Percentiles rank a stretch among this genome's conserved stretches.
These are phyloP conservation scores for Magnolia kwangsiensis DNA, from an alignment of 164 flowering plant genomes.

Conservation along the genomic window DNA sequence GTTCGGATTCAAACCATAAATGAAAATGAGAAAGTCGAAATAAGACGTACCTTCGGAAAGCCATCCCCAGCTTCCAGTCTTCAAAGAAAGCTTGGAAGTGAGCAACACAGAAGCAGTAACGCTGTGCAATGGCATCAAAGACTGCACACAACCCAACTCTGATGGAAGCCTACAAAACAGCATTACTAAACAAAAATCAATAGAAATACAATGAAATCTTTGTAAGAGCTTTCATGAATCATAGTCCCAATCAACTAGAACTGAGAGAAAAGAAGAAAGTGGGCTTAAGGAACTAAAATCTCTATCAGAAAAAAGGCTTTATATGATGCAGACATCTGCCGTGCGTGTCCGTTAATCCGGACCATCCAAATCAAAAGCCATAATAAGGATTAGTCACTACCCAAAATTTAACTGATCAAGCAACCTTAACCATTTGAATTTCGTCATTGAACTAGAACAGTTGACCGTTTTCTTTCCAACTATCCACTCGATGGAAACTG, in stretches of 20 bases:
- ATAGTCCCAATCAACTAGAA: not conserved
- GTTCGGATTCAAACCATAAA: not conserved
- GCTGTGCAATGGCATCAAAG: conserved; percentile 82
- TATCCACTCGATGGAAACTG: too few relatives aligned
- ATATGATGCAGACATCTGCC: too few relatives aligned
- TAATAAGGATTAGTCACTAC: too few relatives aligned
- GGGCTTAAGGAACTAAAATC: too few relatives aligned
- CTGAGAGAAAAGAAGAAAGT: not conserved
- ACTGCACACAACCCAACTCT: conserved; percentile 55
- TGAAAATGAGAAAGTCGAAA: not conserved
- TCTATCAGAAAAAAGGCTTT: too few relatives aligned
- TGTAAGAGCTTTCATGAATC: not conserved
- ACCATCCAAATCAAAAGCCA: too few relatives aligned
- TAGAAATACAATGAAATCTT: not conserved
- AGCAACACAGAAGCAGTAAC: conserved; percentile 74
- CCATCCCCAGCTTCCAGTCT: conserved; percentile 57
- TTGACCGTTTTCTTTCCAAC: too few relatives aligned
- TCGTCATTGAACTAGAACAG: too few relatives aligned
- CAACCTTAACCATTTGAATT: too few relatives aligned
- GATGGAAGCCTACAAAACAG: conserved; percentile 48
- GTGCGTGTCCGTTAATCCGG: too few relatives aligned
- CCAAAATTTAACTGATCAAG: too few relatives aligned
- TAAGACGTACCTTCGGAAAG: conserved; percentile 64
- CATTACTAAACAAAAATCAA: not conserved
- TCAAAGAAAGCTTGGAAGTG: conserved; percentile 62